Base-by-base conservation (phyloP, 73 alveolate genomes). In the Halteria grandinella region DNA sequence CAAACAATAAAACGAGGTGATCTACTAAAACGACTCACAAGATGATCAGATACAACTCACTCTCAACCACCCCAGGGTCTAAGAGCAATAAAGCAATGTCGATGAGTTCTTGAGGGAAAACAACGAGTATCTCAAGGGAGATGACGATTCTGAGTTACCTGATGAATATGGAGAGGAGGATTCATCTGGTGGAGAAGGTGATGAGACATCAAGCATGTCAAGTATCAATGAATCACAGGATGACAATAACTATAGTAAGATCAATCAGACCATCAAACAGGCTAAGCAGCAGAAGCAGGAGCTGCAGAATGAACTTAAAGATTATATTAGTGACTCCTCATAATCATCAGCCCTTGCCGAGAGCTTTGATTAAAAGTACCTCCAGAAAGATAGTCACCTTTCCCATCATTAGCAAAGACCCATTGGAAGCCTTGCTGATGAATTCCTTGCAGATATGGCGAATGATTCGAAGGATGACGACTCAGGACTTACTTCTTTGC, bases 101-200 rank as follows among this genome's bases (percentile, higher is more conserved):
- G 80, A 66, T 66, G 69, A 66, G 50, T 66, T 66, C 52, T 28
- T 66, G 8, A 36, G 47, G 18, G 80, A 66, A 45, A 66, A 66
- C 39, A 44, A 48, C 23, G 58, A 44, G 47, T 4, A 40, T 7
- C 64, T n/a, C 25, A 28, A 5, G 43, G 43, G 12, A 57, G 40
- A 66, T 34, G 66, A 66, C 3, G 80, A 66, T 43, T 66, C 80
- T 25, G 80, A 66, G 29, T 6, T 66, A 31, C 80, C 80, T 5
- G 14, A 45, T 2, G 77, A 60, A 23, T 60, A 36, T 60, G 77
- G 25, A 18, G 80, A 66, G 15, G 80, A 66, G 36, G 80, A 66
- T 2, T 11, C 10, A 18, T 48, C 60, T 12, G 60, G 18, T 12
- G 80, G 5, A 21, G 51, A 33, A 27, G 50, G 45, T 1, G 75